These are phyloP conservation scores for Clarireedia monteithiana DNA, from an alignment of 2,329 filamentous ascomycete species.

Conservation along the genomic window DNA sequence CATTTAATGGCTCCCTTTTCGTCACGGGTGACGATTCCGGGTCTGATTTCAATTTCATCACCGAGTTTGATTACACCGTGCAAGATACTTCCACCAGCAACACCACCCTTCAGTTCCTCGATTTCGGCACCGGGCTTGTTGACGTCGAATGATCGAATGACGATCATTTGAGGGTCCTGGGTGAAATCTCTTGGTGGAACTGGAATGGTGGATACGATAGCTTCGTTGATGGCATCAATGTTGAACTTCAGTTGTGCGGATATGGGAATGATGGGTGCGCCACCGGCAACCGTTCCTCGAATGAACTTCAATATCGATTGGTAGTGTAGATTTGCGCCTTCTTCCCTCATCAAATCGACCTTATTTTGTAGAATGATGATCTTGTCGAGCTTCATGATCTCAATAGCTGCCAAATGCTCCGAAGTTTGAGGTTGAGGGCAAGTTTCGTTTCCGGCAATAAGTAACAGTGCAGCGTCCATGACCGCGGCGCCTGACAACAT, in stretches of 20 bases:
- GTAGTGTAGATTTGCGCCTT: constrained; percentile 88
- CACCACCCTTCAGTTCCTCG: constrained; percentile 95
- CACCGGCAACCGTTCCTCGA: constrained; percentile 90
- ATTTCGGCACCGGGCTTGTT: constrained; percentile 99
- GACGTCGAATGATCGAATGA: constrained; percentile 98
- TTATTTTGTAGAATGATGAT: constrained; percentile 99
- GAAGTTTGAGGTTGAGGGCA: constrained; percentile 98
- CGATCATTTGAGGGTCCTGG: constrained; percentile 93
- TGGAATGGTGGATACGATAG: constrained; percentile 90
- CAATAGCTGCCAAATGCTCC: constrained; percentile 96
- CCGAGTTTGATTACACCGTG: constrained; percentile 95
- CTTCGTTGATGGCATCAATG: constrained; percentile 96
- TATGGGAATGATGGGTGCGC: constrained; percentile 92
- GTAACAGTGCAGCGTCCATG: constrained; percentile 95
- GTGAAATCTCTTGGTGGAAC: constrained; percentile 87
- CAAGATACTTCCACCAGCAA: constrained; percentile 92
- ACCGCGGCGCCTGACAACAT: constrained; percentile 99
- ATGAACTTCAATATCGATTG: constrained; percentile 98
- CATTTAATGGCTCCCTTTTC: constrained; percentile 91
- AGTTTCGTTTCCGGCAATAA: constrained; percentile 97
- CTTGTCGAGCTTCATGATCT: constrained; percentile 99
- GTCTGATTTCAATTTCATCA: constrained; percentile 96
- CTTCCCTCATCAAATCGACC: constrained; percentile 96
- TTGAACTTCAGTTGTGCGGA: constrained; percentile 98
- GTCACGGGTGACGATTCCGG: constrained; percentile 96